phyloP scores from a whole-genome alignment of 225 moss, liverwort and hornwort species.

The Marchantia polymorpha region DNA sequence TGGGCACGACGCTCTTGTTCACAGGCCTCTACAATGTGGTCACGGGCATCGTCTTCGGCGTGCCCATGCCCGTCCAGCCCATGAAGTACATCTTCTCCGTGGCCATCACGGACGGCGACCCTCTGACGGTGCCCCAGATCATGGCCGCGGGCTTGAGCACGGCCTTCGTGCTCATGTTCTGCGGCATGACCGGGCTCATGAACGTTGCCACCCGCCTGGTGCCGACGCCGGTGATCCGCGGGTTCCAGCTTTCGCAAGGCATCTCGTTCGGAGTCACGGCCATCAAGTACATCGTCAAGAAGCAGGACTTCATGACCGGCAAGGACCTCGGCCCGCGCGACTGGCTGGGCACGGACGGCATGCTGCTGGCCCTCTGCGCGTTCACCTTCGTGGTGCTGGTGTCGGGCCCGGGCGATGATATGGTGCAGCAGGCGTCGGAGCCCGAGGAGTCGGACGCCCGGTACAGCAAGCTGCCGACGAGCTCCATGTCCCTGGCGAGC shows the following conservation, averaged over 20 bases:
- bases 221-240: conserved; percentile 47
- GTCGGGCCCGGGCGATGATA: conserved; percentile 54
- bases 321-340: conserved; percentile 35
- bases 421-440: conserved; percentile 18
- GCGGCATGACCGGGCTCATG: conserved; percentile 45
- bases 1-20: conserved; percentile 49
- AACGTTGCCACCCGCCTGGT: conserved; percentile 41
- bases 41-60: conserved; percentile 45
- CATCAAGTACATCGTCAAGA: conserved; percentile 39
- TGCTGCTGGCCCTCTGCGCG: conserved; percentile 52
- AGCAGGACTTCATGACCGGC: conserved; percentile 55
- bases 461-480: conserved; percentile 4
- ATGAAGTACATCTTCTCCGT: conserved; percentile 52
- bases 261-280: conserved; percentile 48
- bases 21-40: conserved; percentile 45
- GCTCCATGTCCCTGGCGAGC: neutral
- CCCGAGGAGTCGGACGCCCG: too few relatives aligned
- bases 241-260: conserved; percentile 51
- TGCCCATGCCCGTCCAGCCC: conserved; percentile 59
- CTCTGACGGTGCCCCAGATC: conserved; percentile 49
- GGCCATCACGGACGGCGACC: conserved; percentile 35
- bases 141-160: conserved; percentile 54
- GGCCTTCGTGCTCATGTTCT: conserved; percentile 34
- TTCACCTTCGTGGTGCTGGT: conserved; percentile 65
- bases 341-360: conserved; percentile 74